Evolutionary conservation across 2,329 filamentous ascomycete genomes (phyloP), one percentile per base, ranked within the genome.

Genomic region (Fusarium sp.): DNA sequence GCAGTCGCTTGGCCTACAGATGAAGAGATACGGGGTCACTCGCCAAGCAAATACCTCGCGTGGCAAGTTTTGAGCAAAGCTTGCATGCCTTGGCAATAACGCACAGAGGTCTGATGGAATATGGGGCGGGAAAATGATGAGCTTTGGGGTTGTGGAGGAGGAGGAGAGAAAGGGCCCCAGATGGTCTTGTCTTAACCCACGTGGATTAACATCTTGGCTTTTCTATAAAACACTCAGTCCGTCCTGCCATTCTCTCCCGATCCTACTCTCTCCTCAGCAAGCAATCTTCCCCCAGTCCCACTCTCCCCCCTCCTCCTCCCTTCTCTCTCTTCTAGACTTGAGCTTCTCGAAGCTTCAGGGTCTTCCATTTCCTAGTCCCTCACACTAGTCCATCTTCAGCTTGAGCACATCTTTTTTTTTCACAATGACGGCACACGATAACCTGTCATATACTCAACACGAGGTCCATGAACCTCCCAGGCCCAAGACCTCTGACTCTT

Each of bases 401-500:
- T 59, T 45, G n/a, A 39, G 11, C 13, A 25, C 23, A 48, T 41
- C 14, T 18, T 54, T 20, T 18, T 54, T 25, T 5, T 41, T 45
- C 50, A 70, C 39, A n/a, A 71, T 71, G 69, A 67, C 69, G 48
- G 27, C 43, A 27, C 25, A 68, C 1, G 61, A 75, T 3, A 62
- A 63, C 10, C 27, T 66, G 7, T 57, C 71, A 37, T 54, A 64
- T 14, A 41, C 59, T n/a, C 66, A 72, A n/a, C 64, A 62, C 4
- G 64, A 37, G 10, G 41, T 60, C n/a, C 11, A 64, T 16, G 59
- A 27, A 27, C 60, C 41, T 32, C 30, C 30, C 7, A 23, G 45
- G 1, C 64, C 64, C 1, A 77, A 79, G 20, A 73, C 67, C 11
- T 76, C 75, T 3, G 78, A 79, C 41, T 71, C 71, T 9, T 67